Evolutionary conservation across 2,329 filamentous ascomycete species (phyloP).

Genomic region (Stenocarpella maydis): DNA sequence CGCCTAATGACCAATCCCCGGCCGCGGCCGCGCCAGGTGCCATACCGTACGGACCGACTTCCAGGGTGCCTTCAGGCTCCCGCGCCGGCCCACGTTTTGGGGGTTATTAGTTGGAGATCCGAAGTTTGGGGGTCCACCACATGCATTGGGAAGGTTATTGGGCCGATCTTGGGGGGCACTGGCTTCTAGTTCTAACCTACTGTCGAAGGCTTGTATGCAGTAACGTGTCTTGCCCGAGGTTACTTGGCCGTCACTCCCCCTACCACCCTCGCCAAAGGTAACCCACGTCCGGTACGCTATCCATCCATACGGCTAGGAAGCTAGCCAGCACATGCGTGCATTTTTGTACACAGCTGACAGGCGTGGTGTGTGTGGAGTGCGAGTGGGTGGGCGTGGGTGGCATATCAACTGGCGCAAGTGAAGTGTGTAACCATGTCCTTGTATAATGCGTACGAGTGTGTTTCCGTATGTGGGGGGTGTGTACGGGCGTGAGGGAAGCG

Average conservation of each 20-base stretch:
- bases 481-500: not conserved
- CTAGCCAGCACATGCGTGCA: slow-evolving; percentile 23
- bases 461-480: not conserved
- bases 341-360: slow-evolving; percentile 10
- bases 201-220: not conserved
- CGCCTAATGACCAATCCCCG: slow-evolving; percentile 20
- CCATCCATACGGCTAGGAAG: slow-evolving; percentile 12
- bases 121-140: slow-evolving; percentile 2
- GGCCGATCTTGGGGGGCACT: not conserved
- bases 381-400: not conserved
- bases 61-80: not conserved
- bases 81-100: not conserved
- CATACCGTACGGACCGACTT: not conserved
- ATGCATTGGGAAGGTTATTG: slow-evolving; percentile 1
- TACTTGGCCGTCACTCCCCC: too few species aligned
- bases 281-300: not conserved
- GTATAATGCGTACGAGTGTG: not conserved
- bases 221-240: not conserved
- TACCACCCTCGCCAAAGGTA: not conserved
- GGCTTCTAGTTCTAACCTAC: too few species aligned
- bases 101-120: not conserved
- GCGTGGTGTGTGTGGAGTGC: slow-evolving; percentile 7
- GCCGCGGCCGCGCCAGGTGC: not conserved
- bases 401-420: slow-evolving; percentile 10
- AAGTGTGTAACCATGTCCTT: not conserved